These are phyloP conservation scores for Delonix regia DNA, from an alignment of 306 rosid species.

Conservation along the genomic window DNA sequence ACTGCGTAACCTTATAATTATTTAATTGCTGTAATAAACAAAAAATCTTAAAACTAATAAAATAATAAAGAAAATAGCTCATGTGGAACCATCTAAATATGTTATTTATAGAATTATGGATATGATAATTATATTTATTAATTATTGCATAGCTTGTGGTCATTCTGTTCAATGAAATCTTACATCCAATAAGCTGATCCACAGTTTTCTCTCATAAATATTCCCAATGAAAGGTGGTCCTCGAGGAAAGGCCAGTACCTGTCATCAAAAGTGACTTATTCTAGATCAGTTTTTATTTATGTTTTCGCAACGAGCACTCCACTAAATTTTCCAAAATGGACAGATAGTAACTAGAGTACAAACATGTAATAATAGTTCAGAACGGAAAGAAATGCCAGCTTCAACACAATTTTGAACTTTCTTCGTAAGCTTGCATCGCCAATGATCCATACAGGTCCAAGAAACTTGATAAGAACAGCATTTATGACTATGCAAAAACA, in stretches of 20 bases:
- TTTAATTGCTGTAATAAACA: neutral
- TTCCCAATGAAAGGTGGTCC: no score
- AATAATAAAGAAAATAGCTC: neutral
- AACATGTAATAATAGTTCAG: neutral
- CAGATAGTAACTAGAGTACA: no score
- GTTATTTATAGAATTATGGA: no score
- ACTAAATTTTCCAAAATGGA: neutral
- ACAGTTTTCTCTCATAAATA: no score
- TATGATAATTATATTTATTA: neutral
- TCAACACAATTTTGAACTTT: neutral
- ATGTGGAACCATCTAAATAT: no score
- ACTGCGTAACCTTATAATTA: neutral
- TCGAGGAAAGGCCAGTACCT: no score
- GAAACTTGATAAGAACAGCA: neutral
- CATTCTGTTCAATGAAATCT: neutral
- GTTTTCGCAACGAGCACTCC: neutral
- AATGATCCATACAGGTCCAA: slow-evolving; percentile 20
- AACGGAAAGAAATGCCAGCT: neutral
- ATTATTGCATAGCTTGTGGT: neutral
- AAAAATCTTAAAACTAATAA: neutral
- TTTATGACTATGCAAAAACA: neutral
- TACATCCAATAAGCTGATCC: neutral
- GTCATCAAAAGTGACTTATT: no score
- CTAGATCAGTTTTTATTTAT: no score
- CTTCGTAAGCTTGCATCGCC: neutral